Evolutionary conservation across 257 asterid species (phyloP).

Genomic region (Asclepias syriaca): DNA sequence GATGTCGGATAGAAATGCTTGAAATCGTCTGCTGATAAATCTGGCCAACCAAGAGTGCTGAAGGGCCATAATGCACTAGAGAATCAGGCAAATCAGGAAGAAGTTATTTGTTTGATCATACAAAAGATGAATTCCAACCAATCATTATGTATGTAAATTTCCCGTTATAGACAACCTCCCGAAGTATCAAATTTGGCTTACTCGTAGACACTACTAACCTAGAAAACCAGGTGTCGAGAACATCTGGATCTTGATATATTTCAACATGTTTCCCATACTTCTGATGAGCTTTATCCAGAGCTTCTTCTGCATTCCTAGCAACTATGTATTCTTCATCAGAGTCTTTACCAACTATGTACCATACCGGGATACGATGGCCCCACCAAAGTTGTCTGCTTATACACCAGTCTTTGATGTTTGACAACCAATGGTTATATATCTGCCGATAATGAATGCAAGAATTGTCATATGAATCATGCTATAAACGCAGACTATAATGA

Average conservation of each 20-base stretch:
- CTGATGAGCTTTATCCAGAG: slow-evolving; percentile 63
- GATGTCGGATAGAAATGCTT: slow-evolving; percentile 84
- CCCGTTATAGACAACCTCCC: background rate
- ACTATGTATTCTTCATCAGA: slow-evolving; percentile 83
- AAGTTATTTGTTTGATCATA: slow-evolving; percentile 17
- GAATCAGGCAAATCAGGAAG: slow-evolving; percentile 20
- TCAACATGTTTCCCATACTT: slow-evolving; percentile 74
- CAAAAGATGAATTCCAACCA: too few relatives aligned
- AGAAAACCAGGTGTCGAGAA: slow-evolving; percentile 99
- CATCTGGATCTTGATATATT: slow-evolving; percentile 96
- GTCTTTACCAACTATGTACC: slow-evolving; percentile 90
- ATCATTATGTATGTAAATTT: too few relatives aligned
- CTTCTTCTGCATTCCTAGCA: slow-evolving; percentile 83
- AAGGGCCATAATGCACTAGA: slow-evolving; percentile 94
- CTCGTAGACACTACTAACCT: slow-evolving; percentile 42
- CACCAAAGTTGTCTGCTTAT: slow-evolving; percentile 99
- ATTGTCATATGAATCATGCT: too few relatives aligned
- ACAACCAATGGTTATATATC: slow-evolving; percentile 96
- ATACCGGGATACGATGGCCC: slow-evolving; percentile 99
- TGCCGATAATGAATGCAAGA: slow-evolving; percentile 27
- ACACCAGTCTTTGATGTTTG: slow-evolving; percentile 99
- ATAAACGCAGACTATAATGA: too few relatives aligned
- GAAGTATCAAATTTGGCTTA: background rate
- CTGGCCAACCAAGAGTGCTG: slow-evolving; percentile 99
- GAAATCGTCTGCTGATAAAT: slow-evolving; percentile 72